Conservation (phyloP, 2,329 filamentous ascomycete genomes). For the Pseudogymnoascus sp. region DNA sequence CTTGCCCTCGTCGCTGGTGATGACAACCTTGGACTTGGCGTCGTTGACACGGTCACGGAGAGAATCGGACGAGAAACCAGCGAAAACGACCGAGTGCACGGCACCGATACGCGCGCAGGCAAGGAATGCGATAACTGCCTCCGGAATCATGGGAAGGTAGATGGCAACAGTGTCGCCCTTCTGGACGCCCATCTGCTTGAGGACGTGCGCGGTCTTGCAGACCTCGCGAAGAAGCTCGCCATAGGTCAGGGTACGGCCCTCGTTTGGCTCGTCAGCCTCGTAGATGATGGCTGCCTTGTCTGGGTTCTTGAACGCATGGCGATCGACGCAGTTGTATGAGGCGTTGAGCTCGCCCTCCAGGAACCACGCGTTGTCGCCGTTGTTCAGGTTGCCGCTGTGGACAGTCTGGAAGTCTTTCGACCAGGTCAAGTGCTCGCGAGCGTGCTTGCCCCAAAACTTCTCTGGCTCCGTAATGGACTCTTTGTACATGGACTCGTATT, state of each 20-base stretch:
- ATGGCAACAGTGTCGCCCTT: slow-evolving; percentile 97
- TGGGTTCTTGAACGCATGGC: slow-evolving; percentile 91
- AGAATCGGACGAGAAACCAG: slow-evolving; percentile 93
- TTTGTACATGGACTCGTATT: slow-evolving; percentile 60
- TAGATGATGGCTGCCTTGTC: slow-evolving; percentile 95
- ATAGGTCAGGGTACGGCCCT: slow-evolving; percentile 87
- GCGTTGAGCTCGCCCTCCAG: slow-evolving; percentile 88
- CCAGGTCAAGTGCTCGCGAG: slow-evolving; percentile 85
- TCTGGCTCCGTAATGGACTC: slow-evolving; percentile 86
- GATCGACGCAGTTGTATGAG: slow-evolving; percentile 94
- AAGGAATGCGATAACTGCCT: slow-evolving; percentile 83
- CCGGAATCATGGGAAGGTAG: slow-evolving; percentile 98
- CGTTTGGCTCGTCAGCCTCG: slow-evolving; percentile 83
- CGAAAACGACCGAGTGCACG: slow-evolving; percentile 94
- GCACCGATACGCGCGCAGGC: slow-evolving; percentile 89
- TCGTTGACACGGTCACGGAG: slow-evolving; percentile 91
- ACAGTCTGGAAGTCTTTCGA: slow-evolving; percentile 87
- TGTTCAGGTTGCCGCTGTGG: slow-evolving; percentile 61
- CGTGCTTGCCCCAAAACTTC: slow-evolving; percentile 80
- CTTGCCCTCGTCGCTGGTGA: slow-evolving; percentile 96
- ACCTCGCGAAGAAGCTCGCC: slow-evolving; percentile 88
- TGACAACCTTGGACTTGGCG: slow-evolving; percentile 83
- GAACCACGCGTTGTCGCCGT: slow-evolving; percentile 91
- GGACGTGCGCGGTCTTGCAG: slow-evolving; percentile 73
- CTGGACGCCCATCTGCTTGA: slow-evolving; percentile 91